These are phyloP conservation scores for Lepidopterella palustris DNA, from an alignment of 495 filamentous ascomycete species.

Conservation along the genomic window DNA sequence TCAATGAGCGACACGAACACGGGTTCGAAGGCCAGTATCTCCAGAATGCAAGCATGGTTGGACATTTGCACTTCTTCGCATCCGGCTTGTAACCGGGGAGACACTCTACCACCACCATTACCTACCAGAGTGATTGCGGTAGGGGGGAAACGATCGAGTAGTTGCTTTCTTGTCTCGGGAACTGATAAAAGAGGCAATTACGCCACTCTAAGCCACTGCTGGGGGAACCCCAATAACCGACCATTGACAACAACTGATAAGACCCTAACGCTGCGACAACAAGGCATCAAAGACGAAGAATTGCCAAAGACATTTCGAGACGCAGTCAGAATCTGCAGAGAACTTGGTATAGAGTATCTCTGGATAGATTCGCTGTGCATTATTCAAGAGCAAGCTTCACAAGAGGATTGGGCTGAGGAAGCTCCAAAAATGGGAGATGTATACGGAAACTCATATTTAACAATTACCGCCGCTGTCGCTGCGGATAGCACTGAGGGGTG, in stretches of 20 bases:
- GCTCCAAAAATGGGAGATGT: not conserved
- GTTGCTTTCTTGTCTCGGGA: not conserved
- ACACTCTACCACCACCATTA: too few species aligned
- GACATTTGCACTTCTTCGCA: too few species aligned
- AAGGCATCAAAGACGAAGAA: not conserved
- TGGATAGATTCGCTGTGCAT: too few species aligned
- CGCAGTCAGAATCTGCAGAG: not conserved
- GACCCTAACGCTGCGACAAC: too few species aligned
- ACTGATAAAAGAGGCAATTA: too few species aligned
- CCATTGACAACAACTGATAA: not conserved
- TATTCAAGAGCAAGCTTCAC: slow-evolving; percentile 1
- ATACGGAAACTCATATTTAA: not conserved
- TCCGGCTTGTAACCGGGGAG: too few species aligned
- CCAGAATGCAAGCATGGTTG: too few species aligned
- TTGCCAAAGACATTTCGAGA: not conserved
- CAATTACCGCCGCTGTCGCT: not conserved
- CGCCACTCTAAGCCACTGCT: not conserved
- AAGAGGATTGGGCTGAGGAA: slow-evolving; percentile 1
- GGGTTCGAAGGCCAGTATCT: too few species aligned
- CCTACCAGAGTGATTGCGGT: slow-evolving; percentile 76
- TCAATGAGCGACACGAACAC: too few species aligned
- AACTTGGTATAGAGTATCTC: not conserved
- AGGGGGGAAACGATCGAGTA: slow-evolving; percentile 1
- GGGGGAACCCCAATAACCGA: not conserved
- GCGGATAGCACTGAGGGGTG: too few species aligned